Percentiles rank a stretch among this genome's conserved stretches.
phyloP scores from a whole-genome alignment of 1,139 yeast species.

The Entelexis paramagnoliae region DNA sequence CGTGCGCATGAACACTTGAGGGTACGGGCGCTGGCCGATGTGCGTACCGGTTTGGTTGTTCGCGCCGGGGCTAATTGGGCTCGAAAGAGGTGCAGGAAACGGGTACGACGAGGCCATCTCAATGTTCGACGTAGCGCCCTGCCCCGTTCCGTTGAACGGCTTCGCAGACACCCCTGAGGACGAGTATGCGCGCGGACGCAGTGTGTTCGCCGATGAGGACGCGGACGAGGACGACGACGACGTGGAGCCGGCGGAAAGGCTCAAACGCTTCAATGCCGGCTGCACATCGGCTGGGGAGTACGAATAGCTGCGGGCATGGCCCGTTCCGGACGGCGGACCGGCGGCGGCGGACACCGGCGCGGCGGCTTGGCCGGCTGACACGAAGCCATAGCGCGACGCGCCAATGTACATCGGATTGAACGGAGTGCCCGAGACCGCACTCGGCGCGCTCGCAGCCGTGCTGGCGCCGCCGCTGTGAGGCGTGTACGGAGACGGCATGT shows the following conservation, averaged over 20 bases:
- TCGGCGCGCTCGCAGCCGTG: background rate
- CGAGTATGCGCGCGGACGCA: conserved; percentile 21
- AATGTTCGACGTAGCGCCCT: background rate
- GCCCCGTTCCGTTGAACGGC: background rate
- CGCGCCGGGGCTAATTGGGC: conserved; percentile 18
- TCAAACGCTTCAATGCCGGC: background rate
- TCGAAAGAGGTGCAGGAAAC: conserved; percentile 20
- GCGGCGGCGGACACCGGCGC: background rate
- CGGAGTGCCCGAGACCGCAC: background rate
- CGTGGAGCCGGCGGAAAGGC: background rate
- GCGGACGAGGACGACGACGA: background rate
- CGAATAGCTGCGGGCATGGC: conserved; percentile 19
- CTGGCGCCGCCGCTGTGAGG: background rate
- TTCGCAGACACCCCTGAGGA: background rate
- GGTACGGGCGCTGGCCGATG: conserved; percentile 5
- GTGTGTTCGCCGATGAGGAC: background rate
- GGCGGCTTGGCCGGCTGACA: background rate
- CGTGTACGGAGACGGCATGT: conserved; percentile 1
- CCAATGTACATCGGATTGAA: background rate
- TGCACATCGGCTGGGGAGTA: conserved; percentile 3
- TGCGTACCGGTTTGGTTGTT: background rate
- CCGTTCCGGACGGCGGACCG: background rate
- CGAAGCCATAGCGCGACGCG: background rate
- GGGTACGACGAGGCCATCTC: conserved; percentile 6
- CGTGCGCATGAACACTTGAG: conserved; percentile 7